Base-by-base conservation (phyloP, 2,329 filamentous ascomycete species). In the Shiraia bambusicola region DNA sequence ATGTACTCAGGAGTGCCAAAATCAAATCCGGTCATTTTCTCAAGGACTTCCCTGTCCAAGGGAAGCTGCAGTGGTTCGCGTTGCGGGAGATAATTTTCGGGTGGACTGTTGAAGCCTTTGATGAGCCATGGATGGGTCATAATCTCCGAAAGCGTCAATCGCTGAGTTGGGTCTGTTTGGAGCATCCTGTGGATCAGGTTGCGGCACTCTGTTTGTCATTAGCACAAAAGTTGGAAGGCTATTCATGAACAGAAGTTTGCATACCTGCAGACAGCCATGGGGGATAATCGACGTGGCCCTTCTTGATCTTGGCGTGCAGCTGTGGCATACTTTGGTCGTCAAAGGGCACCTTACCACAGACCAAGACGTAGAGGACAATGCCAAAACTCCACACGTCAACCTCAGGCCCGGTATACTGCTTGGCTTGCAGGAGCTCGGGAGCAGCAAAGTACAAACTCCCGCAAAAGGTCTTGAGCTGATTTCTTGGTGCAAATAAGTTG, bases 281-380 rank as follows among this genome's bases (percentile, higher is more conserved):
- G 2, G 93, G 93, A 68, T 97, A 98, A 66, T 98, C 93, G 13
- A 97, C 93, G 36, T 88, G 73, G 26, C 93, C 93, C 66, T 95
- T 95, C 75, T 98, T 98, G 71, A 98, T 98, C 74, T 98, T 98
- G 44, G 92, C 91, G 71, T 98, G 93, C 34, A 98, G 76, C 50
- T 95, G 91, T 26, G 92, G 93, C 90, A 98, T 98, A 73, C 91
- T 96, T 72, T 98, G 93, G 65, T 98, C 93, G 66, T 98, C 93
- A 62, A 98, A 98, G 0, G 93, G 93, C 3, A 98, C 93, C 69
- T 97, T 97, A 37, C 93, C 93, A 65, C 93, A 97, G 3, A 97
- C 93, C 48, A 98, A 72, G 43, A 98, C 93, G 60, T 97, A 98
- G 11, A 98, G 79, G 10, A 98, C 93, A 57, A 98, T 96, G 15